These are phyloP conservation scores for Fusarium stilboides DNA, from an alignment of 2,329 filamentous ascomycete genomes.

Conservation along the genomic window DNA sequence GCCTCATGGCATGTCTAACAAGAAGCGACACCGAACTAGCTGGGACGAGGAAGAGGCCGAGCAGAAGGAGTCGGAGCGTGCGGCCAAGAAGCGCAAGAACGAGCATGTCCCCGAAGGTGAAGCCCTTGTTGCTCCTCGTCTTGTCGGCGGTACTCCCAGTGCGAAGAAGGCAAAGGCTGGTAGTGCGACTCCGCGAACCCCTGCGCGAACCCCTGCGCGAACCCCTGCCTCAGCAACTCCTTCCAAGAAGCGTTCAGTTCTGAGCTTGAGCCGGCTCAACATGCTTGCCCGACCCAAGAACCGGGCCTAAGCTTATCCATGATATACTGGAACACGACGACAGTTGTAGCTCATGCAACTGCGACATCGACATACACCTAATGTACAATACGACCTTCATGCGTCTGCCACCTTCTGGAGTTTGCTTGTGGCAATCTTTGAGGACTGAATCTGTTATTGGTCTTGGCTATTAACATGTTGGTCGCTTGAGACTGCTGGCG, in stretches of 20 bases:
- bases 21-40: constrained; percentile 74
- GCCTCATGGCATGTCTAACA: constrained; percentile 75
- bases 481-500: constrained; percentile 6
- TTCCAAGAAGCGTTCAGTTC: constrained; percentile 65
- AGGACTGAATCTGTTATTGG: constrained; percentile 9
- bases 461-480: constrained; percentile 11
- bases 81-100: constrained; percentile 72
- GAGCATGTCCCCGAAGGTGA: constrained; percentile 65
- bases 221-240: constrained; percentile 58
- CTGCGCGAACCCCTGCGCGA: constrained; percentile 47
- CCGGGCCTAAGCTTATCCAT: constrained; percentile 58
- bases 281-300: constrained; percentile 74
- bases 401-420: constrained; percentile 16
- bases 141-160: constrained; percentile 57
- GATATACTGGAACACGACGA: constrained; percentile 2
- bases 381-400: constrained; percentile 45
- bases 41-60: constrained; percentile 71
- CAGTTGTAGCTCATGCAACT: constrained; percentile 2
- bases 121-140: constrained; percentile 66
- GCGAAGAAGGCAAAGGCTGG: constrained; percentile 56
- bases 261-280: constrained; percentile 73
- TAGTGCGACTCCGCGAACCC: constrained; percentile 44
- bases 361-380: constrained; percentile 18
- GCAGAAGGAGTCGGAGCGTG: constrained; percentile 63
- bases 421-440: background rate